Evolutionary conservation across 345 rosid species (phyloP).

Genomic region (Reutealis trisperma): DNA sequence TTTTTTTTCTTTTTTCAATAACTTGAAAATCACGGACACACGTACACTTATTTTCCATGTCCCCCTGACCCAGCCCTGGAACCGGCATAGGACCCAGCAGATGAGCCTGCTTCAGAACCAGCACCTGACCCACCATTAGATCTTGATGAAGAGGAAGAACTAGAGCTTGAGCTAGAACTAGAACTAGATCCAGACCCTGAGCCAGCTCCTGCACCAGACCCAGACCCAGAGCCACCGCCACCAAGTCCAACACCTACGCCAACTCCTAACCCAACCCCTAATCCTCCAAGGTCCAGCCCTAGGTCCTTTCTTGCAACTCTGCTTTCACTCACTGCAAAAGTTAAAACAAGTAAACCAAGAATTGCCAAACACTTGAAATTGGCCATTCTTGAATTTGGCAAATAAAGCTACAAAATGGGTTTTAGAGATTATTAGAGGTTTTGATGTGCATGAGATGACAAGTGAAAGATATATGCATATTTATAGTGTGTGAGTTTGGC

Average conservation of each 20-base stretch:
- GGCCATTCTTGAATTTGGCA: conserved; percentile 22
- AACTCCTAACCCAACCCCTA: conserved; percentile 68
- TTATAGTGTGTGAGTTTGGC: conserved; percentile 17
- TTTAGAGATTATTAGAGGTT: not conserved
- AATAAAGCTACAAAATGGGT: not conserved
- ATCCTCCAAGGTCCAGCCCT: conserved; percentile 74
- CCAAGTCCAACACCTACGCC: conserved; percentile 64
- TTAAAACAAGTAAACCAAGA: conserved; percentile 34
- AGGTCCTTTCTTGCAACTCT: conserved; percentile 73
- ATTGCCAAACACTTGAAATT: conserved; percentile 28
- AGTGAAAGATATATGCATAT: conserved; percentile 8
- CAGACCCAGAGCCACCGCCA: conserved; percentile 52
- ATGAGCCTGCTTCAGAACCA: conserved; percentile 70
- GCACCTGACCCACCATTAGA: conserved; percentile 50
- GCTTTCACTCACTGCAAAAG: conserved; percentile 44
- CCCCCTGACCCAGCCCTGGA: conserved; percentile 67
- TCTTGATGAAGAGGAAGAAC: conserved; percentile 41
- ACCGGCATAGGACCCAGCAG: conserved; percentile 69
- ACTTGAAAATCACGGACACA: not conserved
- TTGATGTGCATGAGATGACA: not conserved
- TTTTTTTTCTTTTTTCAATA: too few relatives aligned
- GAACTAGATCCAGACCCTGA: conserved; percentile 57
- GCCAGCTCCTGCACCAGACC: conserved; percentile 63
- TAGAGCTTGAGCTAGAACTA: conserved; percentile 42
- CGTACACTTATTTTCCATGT: conserved; percentile 13